These are phyloP conservation scores for Annulohypoxylon maeteangense DNA, from an alignment of 495 filamentous ascomycete genomes.

Conservation along the genomic window DNA sequence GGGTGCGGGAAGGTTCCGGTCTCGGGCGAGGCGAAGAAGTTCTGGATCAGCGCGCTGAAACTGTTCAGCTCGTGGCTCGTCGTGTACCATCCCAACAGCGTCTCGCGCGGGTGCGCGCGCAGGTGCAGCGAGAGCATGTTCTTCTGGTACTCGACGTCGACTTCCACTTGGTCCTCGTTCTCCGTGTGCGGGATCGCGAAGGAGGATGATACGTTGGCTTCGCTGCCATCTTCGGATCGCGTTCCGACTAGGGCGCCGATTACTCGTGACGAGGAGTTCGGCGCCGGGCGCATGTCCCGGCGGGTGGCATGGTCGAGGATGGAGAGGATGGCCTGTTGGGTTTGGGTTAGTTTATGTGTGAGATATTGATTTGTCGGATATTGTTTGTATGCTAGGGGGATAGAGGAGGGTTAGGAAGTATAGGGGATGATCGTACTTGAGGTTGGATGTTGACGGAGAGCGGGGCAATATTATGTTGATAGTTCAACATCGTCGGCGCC, in stretches of 20 bases:
- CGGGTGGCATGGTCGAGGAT: slow-evolving; percentile 97
- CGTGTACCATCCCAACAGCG: slow-evolving; percentile 97
- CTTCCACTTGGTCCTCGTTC: slow-evolving; percentile 97
- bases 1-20: slow-evolving; percentile 97
- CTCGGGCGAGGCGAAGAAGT: slow-evolving; percentile 97
- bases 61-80: slow-evolving; percentile 95
- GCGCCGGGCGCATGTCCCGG: slow-evolving; percentile 81
- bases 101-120: slow-evolving; percentile 92
- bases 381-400: background rate
- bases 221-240: slow-evolving; percentile 93
- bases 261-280: slow-evolving; percentile 89
- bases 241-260: slow-evolving; percentile 94
- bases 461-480: slow-evolving; percentile 85
- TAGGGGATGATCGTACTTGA: slow-evolving; percentile 71
- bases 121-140: slow-evolving; percentile 95
- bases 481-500: slow-evolving; percentile 78
- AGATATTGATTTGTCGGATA: background rate
- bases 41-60: slow-evolving; percentile 97
- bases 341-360: background rate
- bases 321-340: slow-evolving; percentile 83
- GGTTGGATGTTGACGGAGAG: slow-evolving; percentile 93
- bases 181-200: slow-evolving; percentile 99
- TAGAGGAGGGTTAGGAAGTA: background rate
- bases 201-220: slow-evolving; percentile 92
- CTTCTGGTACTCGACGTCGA: slow-evolving; percentile 99